Base-by-base conservation (phyloP, 1,284 basidiomycete genomes). In the Ustilago bromivora region DNA sequence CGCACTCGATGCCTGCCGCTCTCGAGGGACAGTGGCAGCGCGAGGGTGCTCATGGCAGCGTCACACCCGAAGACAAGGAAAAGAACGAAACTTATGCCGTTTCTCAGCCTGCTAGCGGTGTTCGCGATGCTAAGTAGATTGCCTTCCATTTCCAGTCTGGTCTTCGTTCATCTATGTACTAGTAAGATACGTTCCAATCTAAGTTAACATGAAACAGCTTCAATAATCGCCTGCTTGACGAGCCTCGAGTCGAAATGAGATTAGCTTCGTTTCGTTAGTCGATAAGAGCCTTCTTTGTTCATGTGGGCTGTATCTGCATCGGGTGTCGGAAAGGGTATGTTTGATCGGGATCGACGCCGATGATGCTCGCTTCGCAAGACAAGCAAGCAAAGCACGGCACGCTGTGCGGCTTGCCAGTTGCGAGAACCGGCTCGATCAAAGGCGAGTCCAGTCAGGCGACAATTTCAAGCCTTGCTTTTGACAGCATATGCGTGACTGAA, bases 1-100 rank as follows among this genome's bases (percentile, higher is more conserved):
- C 55, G 13, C 74, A 76, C 74, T 68, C 74, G 52, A 76, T 76
- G 74, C 74, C 74, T 7, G 74, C 74, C 9, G 74, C 74, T 13
- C 69, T 76, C 56, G 74, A 76, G 47, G 57, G 55, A 19, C 74
- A 71, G 59, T 66, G 62, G 62, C 43, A 57, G 40, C 38, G 32
- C 43, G 58, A 65, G 1, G 64, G 32, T 13, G 53, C 49, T 19
- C 35, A 35, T 3, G 47, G 41, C 40, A 52, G 38, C 34, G n/a
- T n/a, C 19, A 35, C 36, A 4, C 51, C 55, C 19, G 69, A 76
- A 32, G 65, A 71, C 55, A 72, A 71, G 69, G 66, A 76, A 54
- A 76, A 71, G 64, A 38, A 47, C n/a, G 49, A 57, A 13, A 57
- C 40, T 12, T 67, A 64, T 34, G 61, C 51, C 11, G 28, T 61